Evolutionary conservation across 2,329 filamentous ascomycete species (phyloP).

Genomic region (Botrytis medusae): DNA sequence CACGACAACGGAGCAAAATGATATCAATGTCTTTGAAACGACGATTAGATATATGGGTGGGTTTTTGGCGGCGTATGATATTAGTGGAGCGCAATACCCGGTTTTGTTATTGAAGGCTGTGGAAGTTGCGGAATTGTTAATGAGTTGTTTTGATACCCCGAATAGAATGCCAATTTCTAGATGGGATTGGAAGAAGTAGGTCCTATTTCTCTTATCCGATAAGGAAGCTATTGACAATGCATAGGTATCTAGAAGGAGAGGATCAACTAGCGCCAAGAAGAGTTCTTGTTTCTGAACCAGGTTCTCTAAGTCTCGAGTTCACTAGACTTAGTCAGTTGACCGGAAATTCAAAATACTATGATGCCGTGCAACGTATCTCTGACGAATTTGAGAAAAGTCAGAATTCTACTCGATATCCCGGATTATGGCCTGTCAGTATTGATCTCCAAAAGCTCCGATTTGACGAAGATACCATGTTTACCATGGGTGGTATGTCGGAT

Average conservation of each 20-base stretch:
- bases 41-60: conserved; percentile 90
- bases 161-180: conserved; percentile 78
- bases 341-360: conserved; percentile 60
- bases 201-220: conserved; percentile 38
- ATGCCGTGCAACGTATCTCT: conserved; percentile 59
- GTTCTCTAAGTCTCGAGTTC: conserved; percentile 61
- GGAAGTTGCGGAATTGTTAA: conserved; percentile 69
- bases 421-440: conserved; percentile 61
- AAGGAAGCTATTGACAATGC: conserved; percentile 44
- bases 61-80: conserved; percentile 80
- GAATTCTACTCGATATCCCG: conserved; percentile 55
- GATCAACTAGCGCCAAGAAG: conserved; percentile 58
- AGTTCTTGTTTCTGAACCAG: conserved; percentile 60
- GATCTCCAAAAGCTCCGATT: conserved; percentile 49
- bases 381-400: conserved; percentile 58
- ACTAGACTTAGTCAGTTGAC: conserved; percentile 64
- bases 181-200: conserved; percentile 50
- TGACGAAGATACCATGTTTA: conserved; percentile 54
- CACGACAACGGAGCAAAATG: conserved; percentile 53
- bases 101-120: conserved; percentile 67
- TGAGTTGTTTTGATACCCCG: conserved; percentile 77
- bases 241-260: conserved; percentile 44
- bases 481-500: conserved; percentile 57
- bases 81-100: conserved; percentile 69
- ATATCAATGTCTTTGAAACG: conserved; percentile 71